A percentile compares a stretch with the other conserved stretches of the same genome.
Evolutionary conservation across 2,329 filamentous ascomycete species (phyloP).

Genomic region (Alternaria panax): DNA sequence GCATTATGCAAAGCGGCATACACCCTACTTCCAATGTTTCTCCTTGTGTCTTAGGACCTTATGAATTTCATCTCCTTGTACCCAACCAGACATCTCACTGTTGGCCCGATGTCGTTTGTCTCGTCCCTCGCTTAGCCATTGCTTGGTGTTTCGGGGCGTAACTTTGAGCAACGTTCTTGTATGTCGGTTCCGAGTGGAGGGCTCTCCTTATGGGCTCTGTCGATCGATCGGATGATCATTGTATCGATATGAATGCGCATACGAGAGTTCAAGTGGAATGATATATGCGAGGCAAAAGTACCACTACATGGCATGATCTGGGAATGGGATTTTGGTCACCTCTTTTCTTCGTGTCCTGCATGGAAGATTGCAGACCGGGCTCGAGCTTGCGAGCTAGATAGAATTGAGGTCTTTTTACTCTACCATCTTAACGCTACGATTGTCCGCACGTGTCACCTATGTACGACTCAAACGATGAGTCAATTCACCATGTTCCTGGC

Average conservation of each 20-base stretch:
- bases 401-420: not conserved
- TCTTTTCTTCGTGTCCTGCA: not conserved
- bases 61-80: slow-evolving; percentile 2
- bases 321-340: not conserved
- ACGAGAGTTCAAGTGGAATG: slow-evolving; percentile 1
- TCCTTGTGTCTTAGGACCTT: slow-evolving; percentile 19
- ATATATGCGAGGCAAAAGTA: slow-evolving; percentile 10
- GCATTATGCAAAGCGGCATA: slow-evolving; percentile 28
- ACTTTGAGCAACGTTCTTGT: slow-evolving; percentile 6
- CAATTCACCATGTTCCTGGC: not conserved
- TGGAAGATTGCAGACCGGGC: not conserved
- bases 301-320: slow-evolving; percentile 2
- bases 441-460: not conserved
- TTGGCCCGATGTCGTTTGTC: not conserved
- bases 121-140: slow-evolving; percentile 12
- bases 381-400: slow-evolving; percentile 1
- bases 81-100: slow-evolving; percentile 1
- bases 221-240: slow-evolving; percentile 7
- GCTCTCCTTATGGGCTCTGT: slow-evolving; percentile 1
- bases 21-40: slow-evolving; percentile 15
- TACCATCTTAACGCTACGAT: not conserved
- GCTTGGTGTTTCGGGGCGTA: slow-evolving; percentile 10
- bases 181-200: not conserved
- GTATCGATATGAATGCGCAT: slow-evolving; percentile 13
- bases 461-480: not conserved